Conservation (phyloP, 768 basidiomycete genomes). For the Pleurotus tuoliensis region DNA sequence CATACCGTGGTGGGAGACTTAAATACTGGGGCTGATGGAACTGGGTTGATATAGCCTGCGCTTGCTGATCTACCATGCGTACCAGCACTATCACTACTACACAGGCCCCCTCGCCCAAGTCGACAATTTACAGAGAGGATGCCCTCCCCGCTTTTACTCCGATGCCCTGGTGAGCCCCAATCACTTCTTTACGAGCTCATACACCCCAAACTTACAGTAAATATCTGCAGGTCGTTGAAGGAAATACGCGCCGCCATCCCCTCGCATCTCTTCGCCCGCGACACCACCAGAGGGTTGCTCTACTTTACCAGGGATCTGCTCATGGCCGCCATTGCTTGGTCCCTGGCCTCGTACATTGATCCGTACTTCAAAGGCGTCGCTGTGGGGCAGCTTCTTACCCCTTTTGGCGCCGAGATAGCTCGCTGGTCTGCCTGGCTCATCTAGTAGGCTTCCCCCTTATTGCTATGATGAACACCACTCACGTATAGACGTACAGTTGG, state of each 20-base stretch:
- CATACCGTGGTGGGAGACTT: constrained; percentile 3
- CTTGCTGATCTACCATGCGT: background rate
- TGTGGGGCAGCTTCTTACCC: constrained; percentile 22
- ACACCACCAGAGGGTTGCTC: constrained; percentile 33
- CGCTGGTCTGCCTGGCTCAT: constrained; percentile 42
- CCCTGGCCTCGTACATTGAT: constrained; percentile 39
- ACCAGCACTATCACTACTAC: background rate
- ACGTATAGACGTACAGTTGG: constrained; percentile 33
- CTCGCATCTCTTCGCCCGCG: constrained; percentile 38
- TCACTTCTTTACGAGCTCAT: too few species aligned
- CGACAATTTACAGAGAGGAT: constrained; percentile 29
- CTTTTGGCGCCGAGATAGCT: constrained; percentile 30
- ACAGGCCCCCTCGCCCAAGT: background rate
- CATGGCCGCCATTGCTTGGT: constrained; percentile 40
- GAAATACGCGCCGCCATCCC: constrained; percentile 51
- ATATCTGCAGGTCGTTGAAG: constrained; percentile 35
- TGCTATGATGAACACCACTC: background rate
- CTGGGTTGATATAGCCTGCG: background rate
- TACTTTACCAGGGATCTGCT: constrained; percentile 44
- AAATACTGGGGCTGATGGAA: constrained; percentile 1
- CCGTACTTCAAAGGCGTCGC: constrained; percentile 29
- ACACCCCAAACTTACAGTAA: too few species aligned
- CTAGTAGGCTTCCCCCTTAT: constrained; percentile 31
- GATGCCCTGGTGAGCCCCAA: constrained; percentile 38
- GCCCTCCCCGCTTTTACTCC: constrained; percentile 39